Conservation (phyloP, 1,284 basidiomycete genomes). For the Tilletiopsis washingtonensis region DNA sequence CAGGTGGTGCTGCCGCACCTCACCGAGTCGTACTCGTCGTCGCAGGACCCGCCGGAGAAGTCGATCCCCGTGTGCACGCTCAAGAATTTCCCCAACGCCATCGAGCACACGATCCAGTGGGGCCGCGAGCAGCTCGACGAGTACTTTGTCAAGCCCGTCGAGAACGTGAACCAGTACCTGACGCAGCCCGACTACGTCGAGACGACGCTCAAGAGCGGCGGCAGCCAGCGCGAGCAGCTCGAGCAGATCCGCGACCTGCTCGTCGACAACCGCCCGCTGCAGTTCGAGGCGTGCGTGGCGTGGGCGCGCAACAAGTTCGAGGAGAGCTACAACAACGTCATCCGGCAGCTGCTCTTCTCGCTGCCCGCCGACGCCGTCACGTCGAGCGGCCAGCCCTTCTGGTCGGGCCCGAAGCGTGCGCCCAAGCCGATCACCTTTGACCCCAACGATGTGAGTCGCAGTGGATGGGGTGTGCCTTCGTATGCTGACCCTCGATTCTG, state of each 20-base stretch:
- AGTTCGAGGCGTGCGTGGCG: slow-evolving; percentile 92
- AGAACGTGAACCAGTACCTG: slow-evolving; percentile 92
- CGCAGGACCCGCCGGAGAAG: slow-evolving; percentile 98
- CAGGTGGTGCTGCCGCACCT: slow-evolving; percentile 92
- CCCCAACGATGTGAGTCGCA: slow-evolving; percentile 65
- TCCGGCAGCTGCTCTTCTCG: slow-evolving; percentile 85
- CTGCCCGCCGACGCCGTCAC: slow-evolving; percentile 86
- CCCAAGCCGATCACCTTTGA: slow-evolving; percentile 87
- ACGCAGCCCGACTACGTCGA: slow-evolving; percentile 94
- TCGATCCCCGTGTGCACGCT: slow-evolving; percentile 95
- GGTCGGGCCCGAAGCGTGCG: slow-evolving; percentile 83
- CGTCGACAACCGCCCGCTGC: slow-evolving; percentile 83
- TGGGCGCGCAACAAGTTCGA: slow-evolving; percentile 98
- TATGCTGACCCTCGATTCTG: slow-evolving; percentile 2
- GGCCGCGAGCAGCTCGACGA: slow-evolving; percentile 86
- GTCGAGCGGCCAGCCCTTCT: slow-evolving; percentile 72
- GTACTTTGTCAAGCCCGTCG: slow-evolving; percentile 85
- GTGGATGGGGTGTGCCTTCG: background rate
- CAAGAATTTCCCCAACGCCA: slow-evolving; percentile 98
- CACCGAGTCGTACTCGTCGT: slow-evolving; percentile 95
- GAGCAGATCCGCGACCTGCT: slow-evolving; percentile 84
- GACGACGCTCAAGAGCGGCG: slow-evolving; percentile 67
- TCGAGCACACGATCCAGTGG: slow-evolving; percentile 96
- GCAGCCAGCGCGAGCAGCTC: slow-evolving; percentile 56
- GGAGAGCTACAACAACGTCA: slow-evolving; percentile 86